Evolutionary conservation across 768 basidiomycete genomes (phyloP).

Genomic region (Suillus occidentalis): DNA sequence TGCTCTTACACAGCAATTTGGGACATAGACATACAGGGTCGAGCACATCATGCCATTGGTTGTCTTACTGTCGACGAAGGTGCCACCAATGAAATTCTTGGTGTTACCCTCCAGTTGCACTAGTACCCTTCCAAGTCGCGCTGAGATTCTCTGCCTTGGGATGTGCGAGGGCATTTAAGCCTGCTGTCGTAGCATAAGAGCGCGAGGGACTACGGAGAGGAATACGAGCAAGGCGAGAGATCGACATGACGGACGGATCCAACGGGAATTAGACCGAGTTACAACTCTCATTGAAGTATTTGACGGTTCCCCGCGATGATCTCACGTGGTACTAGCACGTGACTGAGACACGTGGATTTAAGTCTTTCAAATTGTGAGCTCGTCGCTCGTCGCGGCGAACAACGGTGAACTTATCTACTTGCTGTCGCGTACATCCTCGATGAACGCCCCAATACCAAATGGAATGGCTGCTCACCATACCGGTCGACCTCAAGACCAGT

Average conservation of each 20-base stretch:
- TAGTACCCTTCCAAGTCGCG: conserved; percentile 83
- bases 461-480: conserved; percentile 13
- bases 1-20: background rate
- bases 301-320: conserved; percentile 3
- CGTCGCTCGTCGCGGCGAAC: conserved; percentile 1
- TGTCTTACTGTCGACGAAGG: conserved; percentile 82
- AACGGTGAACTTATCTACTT: conserved; percentile 13
- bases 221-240: conserved; percentile 20
- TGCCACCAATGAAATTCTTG: conserved; percentile 89
- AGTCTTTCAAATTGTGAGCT: background rate
- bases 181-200: conserved; percentile 48
- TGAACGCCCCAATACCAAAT: conserved; percentile 10
- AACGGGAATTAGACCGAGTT: background rate
- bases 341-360: conserved; percentile 10
- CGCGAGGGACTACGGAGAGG: conserved; percentile 15
- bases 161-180: conserved; percentile 55
- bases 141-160: conserved; percentile 70
- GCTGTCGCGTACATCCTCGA: background rate
- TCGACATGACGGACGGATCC: conserved; percentile 22
- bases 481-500: conserved; percentile 26
- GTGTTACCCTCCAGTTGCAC: conserved; percentile 81
- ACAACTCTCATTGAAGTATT: background rate
- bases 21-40: conserved; percentile 70
- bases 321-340: conserved; percentile 1
- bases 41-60: conserved; percentile 81